Base-by-base conservation (phyloP, 2,329 filamentous ascomycete species). In the Beauveria bassiana region DNA sequence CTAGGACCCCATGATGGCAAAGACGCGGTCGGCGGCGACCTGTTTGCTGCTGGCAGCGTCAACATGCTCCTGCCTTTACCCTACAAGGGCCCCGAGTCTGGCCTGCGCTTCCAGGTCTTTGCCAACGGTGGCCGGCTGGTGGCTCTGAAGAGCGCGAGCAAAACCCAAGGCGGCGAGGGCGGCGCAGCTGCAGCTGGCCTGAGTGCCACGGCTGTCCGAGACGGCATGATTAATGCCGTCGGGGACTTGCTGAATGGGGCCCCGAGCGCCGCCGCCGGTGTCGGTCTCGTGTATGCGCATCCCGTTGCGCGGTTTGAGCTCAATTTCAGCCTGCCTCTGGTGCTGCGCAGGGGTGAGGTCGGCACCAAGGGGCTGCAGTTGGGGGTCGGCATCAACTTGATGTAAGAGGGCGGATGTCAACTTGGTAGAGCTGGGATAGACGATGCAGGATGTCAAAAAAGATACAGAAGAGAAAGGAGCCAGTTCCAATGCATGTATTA, bases 361-460 rank as follows among this genome's bases (percentile, higher is more conserved):
- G 88, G 86, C 18, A 85, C 93, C 61, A 99, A 99, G 77, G 95
- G 95, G 1, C 72, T 99, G 65, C 92, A 95, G 73, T 87, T 99
- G 69, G 95, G 95, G n/a, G 91, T 99, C 46, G 95, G 95, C 55
- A 92, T 99, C 71, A 96, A 90, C 77, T 97, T 99, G 73, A 77
- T 98, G 81, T 98, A 89, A 64, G 22, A 50, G 20, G 6, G 16
- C n/a, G 24, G 20, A 26, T 53, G 16, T 7, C 18, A 34, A 38
- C 5, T 34, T 28, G 20, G 10, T 9, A 26, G 14, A 38, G n/a
- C 14, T 20, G 9, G 42, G 49, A 28, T 42, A 43, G 46, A 31
- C 18, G 5, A 45, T 4, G 24, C 20, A 31, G 18, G 18, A 34
- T 28, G 8, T 9, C n/a, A 24, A 38, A 18, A 52, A 52, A 8